Evolutionary conservation across 129 eudicot species (phyloP).

Genomic region (Pseudognaphalium luteoalbum): DNA sequence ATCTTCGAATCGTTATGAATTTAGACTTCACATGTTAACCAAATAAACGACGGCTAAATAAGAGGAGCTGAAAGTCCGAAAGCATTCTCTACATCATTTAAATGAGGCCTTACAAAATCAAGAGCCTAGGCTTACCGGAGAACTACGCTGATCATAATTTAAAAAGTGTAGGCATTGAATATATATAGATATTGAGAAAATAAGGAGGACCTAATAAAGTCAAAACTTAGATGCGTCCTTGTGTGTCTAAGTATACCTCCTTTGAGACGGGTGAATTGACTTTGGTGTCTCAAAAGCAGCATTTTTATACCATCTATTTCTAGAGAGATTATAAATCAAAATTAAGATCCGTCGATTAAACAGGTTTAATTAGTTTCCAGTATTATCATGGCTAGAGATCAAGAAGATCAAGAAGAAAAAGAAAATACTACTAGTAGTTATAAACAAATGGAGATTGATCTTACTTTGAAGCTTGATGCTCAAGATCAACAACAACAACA

Average conservation of each 20-base stretch:
- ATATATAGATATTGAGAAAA: slow-evolving; percentile 11
- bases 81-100: no score
- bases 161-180: background rate
- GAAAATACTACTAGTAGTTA: background rate
- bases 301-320: slow-evolving; percentile 4
- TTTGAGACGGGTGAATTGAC: slow-evolving; percentile 74
- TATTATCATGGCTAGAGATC: background rate
- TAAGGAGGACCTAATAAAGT: slow-evolving; percentile 52
- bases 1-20: no score
- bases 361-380: background rate
- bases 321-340: slow-evolving; percentile 12
- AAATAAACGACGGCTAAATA: no score
- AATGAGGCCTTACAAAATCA: no score
- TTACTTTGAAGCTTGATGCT: slow-evolving; percentile 59
- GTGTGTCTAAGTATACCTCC: slow-evolving; percentile 47
- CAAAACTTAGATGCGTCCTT: slow-evolving; percentile 75
- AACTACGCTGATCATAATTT: no score
- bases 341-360: background rate
- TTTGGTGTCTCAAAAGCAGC: slow-evolving; percentile 71
- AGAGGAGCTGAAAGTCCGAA: no score
- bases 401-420: slow-evolving; percentile 25
- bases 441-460: slow-evolving; percentile 54
- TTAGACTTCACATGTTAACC: no score
- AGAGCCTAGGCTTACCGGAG: no score
- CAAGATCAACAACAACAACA: slow-evolving; percentile 38